Conservation (phyloP, 768 basidiomycete species). For the Rhizopogon vinicolor region DNA sequence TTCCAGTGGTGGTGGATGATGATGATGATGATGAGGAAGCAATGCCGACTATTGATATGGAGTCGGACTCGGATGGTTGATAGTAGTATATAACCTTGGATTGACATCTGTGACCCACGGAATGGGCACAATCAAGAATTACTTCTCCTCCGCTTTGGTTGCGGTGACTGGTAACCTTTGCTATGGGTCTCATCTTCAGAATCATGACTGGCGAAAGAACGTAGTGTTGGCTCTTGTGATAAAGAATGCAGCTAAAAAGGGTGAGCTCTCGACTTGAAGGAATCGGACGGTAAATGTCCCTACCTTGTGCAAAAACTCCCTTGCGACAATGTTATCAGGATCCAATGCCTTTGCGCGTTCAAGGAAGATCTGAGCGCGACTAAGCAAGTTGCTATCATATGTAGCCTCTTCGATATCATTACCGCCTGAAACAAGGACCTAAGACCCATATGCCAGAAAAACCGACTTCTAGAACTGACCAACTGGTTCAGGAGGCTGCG, state of each 20-base stretch:
- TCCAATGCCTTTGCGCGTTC: constrained; percentile 60
- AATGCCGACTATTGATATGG: constrained; percentile 74
- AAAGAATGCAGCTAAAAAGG: constrained; percentile 11
- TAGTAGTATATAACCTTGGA: background rate
- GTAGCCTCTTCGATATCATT: background rate
- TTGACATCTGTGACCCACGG: background rate
- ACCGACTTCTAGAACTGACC: constrained; percentile 1
- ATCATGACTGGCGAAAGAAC: background rate
- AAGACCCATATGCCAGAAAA: background rate
- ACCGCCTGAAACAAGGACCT: background rate
- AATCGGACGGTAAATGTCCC: constrained; percentile 10
- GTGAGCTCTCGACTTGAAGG: background rate
- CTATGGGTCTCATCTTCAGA: background rate
- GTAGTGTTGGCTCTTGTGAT: constrained; percentile 11
- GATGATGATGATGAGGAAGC: constrained; percentile 53
- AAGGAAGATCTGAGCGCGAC: constrained; percentile 52
- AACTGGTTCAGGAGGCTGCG: constrained; percentile 31
- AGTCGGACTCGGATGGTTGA: constrained; percentile 64
- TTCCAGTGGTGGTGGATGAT: constrained; percentile 23
- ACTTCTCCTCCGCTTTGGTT: background rate
- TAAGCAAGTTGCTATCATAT: constrained; percentile 39
- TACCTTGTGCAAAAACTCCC: constrained; percentile 53
- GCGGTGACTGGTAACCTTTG: constrained; percentile 5
- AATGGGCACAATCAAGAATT: background rate
- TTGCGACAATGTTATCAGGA: constrained; percentile 48